phyloP scores from a whole-genome alignment of 1,284 basidiomycete species.

The Macrocystidia cucumis region DNA sequence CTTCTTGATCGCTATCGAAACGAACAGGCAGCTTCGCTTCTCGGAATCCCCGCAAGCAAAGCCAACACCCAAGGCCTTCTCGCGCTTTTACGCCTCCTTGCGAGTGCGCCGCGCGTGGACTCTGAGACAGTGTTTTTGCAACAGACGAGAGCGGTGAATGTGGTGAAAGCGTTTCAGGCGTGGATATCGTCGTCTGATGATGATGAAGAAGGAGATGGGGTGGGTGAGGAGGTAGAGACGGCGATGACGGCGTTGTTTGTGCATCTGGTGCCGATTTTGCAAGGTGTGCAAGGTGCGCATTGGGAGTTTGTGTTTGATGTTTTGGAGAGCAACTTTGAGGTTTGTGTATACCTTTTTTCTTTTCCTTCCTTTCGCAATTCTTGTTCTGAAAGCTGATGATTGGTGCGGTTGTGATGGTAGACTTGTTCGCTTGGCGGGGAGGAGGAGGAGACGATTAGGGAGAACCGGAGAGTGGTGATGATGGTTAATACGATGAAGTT shows the following conservation, averaged over 20 bases:
- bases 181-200: constrained; percentile 83
- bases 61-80: constrained; percentile 66
- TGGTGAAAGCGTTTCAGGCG: constrained; percentile 79
- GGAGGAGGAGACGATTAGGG: constrained; percentile 59
- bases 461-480: constrained; percentile 50
- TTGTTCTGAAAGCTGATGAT: too few relatives aligned
- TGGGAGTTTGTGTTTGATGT: constrained; percentile 93
- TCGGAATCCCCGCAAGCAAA: constrained; percentile 59
- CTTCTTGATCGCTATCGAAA: constrained; percentile 82
- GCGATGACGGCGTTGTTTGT: constrained; percentile 72
- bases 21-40: constrained; percentile 76
- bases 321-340: constrained; percentile 84
- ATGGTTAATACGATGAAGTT: constrained; percentile 68
- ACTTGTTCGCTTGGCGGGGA: too few relatives aligned
- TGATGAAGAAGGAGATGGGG: constrained; percentile 53
- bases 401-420: too few relatives aligned
- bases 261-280: constrained; percentile 81
- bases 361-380: constrained; percentile 3
- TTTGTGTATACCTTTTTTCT: constrained; percentile 18
- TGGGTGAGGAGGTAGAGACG: constrained; percentile 72
- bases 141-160: constrained; percentile 81
- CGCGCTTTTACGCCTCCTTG: constrained; percentile 65
- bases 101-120: constrained; percentile 72
- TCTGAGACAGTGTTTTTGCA: constrained; percentile 84
- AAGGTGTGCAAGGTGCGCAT: constrained; percentile 81